Evolutionary conservation across 495 filamentous ascomycete species (phyloP).

Genomic region (Gamarada debralockiae): DNA sequence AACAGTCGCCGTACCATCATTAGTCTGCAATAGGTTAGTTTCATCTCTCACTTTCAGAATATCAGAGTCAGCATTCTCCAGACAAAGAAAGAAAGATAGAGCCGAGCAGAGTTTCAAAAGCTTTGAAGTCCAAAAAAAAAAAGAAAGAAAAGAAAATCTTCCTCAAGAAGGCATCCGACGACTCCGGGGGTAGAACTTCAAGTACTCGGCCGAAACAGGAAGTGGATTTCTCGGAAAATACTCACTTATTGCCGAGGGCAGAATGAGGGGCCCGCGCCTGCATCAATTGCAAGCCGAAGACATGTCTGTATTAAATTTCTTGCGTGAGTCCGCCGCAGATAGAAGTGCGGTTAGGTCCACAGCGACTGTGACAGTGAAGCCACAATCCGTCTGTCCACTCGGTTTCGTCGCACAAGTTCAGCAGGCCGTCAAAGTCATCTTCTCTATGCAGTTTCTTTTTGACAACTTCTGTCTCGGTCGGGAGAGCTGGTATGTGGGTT

Average conservation of each 20-base stretch:
- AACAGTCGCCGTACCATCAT: neutral
- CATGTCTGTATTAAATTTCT: conserved; percentile 14
- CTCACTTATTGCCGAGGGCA: neutral
- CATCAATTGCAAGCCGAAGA: conserved; percentile 15
- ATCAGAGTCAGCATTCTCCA: too few relatives aligned
- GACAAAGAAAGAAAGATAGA: too few relatives aligned
- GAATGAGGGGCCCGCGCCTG: conserved; percentile 4
- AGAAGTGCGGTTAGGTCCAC: conserved; percentile 5
- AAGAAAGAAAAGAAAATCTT: too few relatives aligned
- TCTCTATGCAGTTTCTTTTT: neutral
- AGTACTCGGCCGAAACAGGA: too few relatives aligned
- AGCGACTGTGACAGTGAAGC: conserved; percentile 15
- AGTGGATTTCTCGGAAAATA: too few relatives aligned
- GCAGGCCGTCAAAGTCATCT: conserved; percentile 4
- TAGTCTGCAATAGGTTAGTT: conserved; percentile 1
- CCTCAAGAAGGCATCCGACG: too few relatives aligned
- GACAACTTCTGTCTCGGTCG: neutral
- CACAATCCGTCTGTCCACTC: conserved; percentile 15
- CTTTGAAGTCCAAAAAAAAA: too few relatives aligned
- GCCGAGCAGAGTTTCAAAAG: too few relatives aligned
- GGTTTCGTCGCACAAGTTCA: conserved; percentile 7
- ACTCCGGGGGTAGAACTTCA: too few relatives aligned
- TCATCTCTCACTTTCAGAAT: neutral
- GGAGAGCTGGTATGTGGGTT: too few relatives aligned
- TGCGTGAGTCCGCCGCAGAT: conserved; percentile 13